Evolutionary conservation across 73 alveolate genomes (phyloP), one percentile per base, ranked within the genome.

Genomic region (Urostyla sp.): DNA sequence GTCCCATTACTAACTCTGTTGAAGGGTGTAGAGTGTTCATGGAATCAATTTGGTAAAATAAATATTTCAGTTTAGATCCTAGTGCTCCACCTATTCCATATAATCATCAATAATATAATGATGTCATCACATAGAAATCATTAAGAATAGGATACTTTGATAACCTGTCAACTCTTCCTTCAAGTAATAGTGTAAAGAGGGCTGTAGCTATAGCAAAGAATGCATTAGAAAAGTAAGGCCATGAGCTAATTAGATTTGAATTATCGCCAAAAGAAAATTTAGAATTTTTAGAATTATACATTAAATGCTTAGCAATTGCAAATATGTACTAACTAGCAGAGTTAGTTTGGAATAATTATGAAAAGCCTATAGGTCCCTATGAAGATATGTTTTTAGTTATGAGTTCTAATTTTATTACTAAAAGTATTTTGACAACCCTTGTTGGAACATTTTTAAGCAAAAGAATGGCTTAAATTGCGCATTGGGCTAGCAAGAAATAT

Each of bases 101-200:
- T 45, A 72, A 80, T 49, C 61, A 59, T 26, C 30, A 44, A 1
- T 51, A 6, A n/a, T 72, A 53, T 52, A 5, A 78, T 10, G 35
- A 16, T 16, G 26, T 43, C 24, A 56, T 66, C 16, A 80, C 46
- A 4, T 36, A 34, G 40, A 75, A 72, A 37, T 59, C 72, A 21
- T 52, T 92, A 40, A 91, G 93, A 69, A 52, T 94, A 38, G 98
- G 97, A 6, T 88, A 77, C 66, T 88, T 91, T 48, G 74, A 77
- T 32, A 69, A 63, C 24, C 57, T 46, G 18, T 34, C 66, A 16
- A 3, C 27, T 20, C 49, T 75, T 35, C 63, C 57, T 18, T 37
- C 86, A 5, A 57, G 79, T 16, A 37, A 37, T 4, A 10, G 85
- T 5, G 85, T 69, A 0, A 56, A 58, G 48, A 84, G 85, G 24